Evolutionary conservation across 2,329 filamentous ascomycete species (phyloP), one percentile per base, ranked within the genome.

Genomic region (Penicillium brasilianum): DNA sequence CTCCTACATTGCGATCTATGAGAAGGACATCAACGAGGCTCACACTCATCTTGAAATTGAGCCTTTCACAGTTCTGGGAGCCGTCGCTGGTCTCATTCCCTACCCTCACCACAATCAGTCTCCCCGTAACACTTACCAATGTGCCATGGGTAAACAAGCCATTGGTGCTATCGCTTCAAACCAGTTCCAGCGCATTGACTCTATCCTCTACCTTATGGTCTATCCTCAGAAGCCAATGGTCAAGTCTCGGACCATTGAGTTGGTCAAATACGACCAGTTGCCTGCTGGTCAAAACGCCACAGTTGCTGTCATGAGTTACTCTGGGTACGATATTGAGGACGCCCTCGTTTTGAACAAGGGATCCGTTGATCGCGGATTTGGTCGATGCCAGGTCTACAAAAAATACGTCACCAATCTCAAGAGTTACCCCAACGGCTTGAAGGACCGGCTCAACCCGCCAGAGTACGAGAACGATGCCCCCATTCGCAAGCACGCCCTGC

Each of bases 71-170:
- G 90, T 99, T 53, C 85, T 99, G 14, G 95, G 95, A 28, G 95
- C 95, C 50, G 95, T 99, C 28, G 95, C 95, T 41, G 95, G 95
- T 46, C 83, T 99, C 39, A 99, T 99, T 75, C 95, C 95, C 4
- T 99, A 98, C 73, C 95, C 95, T 9, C 95, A 99, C 76, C 95
- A 99, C 82, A 99, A 99, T 78, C 95, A 99, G 77, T 99, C 96
- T 16, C 95, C 95, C 10, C 87, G 95, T 84, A 99, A 99, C 76
- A 99, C 95, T 0, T 99, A 99, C 74, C 94, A 98, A 83, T 97
- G 94, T 80, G 95, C 95, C 80, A 99, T 99, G 95, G 95, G 95
- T 86, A 99, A 99, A 81, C 95, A 99, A 90, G 95, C 95, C 41
- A 98, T 99, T 75, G 95, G 95, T 36, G 93, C 94, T 36, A 98